Evolutionary conservation across 306 rosid genomes (phyloP), one percentile per base, ranked within the genome.

Genomic region (Leucaena leucocephala): DNA sequence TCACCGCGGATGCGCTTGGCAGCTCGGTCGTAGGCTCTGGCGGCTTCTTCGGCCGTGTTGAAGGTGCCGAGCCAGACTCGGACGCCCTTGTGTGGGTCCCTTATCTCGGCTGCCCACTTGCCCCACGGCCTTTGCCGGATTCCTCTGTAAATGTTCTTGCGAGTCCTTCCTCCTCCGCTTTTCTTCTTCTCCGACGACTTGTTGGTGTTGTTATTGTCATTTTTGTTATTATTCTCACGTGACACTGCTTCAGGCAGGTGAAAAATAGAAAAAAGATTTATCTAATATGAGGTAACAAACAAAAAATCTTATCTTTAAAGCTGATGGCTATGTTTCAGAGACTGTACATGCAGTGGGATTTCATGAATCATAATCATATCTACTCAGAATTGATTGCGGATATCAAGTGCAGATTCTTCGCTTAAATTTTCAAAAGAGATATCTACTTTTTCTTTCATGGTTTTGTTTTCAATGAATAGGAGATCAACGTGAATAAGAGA

Each of bases 21-120:
- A 12, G 97, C 95, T 72, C 50, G 57, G 62, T 92, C 95, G 71
- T 92, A 92, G 61, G 97, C 97, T 16, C 70, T 68, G 21, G 97
- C 97, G 1, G 97, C 97, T 48, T 92, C 89, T 59, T 88, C 90
- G 4, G 93, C 84, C 0, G 97, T 84, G 86, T 80, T 83, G 88
- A 75, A 92, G 27, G 97, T 92, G 0, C 97, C 97, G 7, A 92
- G 93, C 95, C 95, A 92, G 43, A 90, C 93, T 0, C 95, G 87
- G 38, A 84, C 80, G 3, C 97, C 97, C 62, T 92, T 86, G 2
- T 67, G 84, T 9, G 97, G 97, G 83, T 92, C 97, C 44, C 97
- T 91, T 45, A 92, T 92, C 81, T 92, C 97, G 2, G 97, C 95
- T 0, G 97, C 97, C 97, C 97, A 92, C 82, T 92, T 92, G 0